phyloP scores from a whole-genome alignment of 2,329 filamentous ascomycete species.

The Fusarium buxicola region DNA sequence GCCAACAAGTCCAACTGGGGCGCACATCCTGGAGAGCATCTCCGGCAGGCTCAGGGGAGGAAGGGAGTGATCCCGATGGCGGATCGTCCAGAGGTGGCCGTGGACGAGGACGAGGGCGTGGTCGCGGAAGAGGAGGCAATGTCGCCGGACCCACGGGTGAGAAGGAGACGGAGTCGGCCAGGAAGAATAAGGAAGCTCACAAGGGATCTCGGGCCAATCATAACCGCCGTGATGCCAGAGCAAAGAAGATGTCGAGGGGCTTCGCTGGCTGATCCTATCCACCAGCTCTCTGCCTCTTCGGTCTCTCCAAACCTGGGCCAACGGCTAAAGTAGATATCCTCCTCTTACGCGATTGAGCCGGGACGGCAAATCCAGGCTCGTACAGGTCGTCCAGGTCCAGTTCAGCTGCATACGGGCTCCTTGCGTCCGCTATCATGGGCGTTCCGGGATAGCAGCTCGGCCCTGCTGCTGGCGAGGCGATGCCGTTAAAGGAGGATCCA shows the following conservation, averaged over 20 bases:
- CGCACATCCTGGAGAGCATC: conserved; percentile 73
- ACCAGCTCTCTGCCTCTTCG: conserved; percentile 37
- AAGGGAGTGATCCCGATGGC: conserved; percentile 65
- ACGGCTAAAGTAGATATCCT: conserved; percentile 1
- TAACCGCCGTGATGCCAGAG: conserved; percentile 78
- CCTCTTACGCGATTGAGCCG: conserved; percentile 38
- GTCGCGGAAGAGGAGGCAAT: conserved; percentile 66
- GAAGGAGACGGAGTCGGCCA: conserved; percentile 76
- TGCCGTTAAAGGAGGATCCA: conserved; percentile 49
- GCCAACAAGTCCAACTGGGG: conserved; percentile 72
- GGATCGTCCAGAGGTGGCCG: conserved; percentile 59
- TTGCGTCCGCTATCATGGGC: conserved; percentile 49
- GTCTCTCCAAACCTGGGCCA: conserved; percentile 13
- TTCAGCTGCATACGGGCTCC: conserved; percentile 54
- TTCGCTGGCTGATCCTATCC: conserved; percentile 49
- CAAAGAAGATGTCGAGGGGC: conserved; percentile 71
- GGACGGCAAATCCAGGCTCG: conserved; percentile 10
- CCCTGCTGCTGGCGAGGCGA: conserved; percentile 41
- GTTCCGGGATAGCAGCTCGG: conserved; percentile 41
- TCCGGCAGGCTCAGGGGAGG: conserved; percentile 65
- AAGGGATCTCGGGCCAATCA: conserved; percentile 89
- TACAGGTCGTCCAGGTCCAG: conserved; percentile 52
- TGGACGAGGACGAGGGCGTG: conserved; percentile 61
- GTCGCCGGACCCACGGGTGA: conserved; percentile 75
- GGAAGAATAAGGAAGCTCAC: conserved; percentile 82